Base-by-base conservation (phyloP, 2,329 filamentous ascomycete species). In the Penicillium expansum region DNA sequence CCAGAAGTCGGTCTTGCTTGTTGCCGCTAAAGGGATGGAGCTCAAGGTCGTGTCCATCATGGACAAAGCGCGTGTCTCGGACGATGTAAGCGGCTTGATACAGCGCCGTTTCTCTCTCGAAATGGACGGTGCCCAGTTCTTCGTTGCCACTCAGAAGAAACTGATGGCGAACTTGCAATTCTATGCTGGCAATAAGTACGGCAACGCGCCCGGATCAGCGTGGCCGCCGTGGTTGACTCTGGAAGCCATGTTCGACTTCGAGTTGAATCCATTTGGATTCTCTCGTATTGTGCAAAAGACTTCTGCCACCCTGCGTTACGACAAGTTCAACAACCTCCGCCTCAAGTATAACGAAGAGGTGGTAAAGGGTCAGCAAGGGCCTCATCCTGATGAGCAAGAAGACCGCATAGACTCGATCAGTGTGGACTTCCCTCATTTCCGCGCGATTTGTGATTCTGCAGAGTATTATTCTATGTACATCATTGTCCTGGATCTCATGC, bases 151-250 rank as follows among this genome's bases (percentile, higher is more conserved):
- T 60, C 90, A 93, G 67, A 95, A 95, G 77, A 94, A 88, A 72
- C 93, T 99, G 13, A 89, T 88, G 10, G 89, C 90, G 60, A 85
- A 95, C 62, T 82, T 97, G 52, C 92, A 94, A 52, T 89, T 96
- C 81, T 97, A 99, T 72, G 92, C 93, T 22, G 93, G 92, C 52
- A 96, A 93, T 74, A 88, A 87, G 58, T 99, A 99, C 69, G 95
- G 95, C 37, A 88, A 92, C 30, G 86, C 90, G 39, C 82, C 84
- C 35, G 91, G 91, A 10, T 91, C 92, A 3, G 87, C 90, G 16
- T 99, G 95, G 94, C 94, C 94, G 11, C 94, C 94, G 0, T 99
- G 94, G 94, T 91, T 97, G 45, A 94, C 94, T 0, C 88, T 99
- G 78, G 94, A 99, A 76, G 91, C 96, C 66, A 97, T 99, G 88